Evolutionary conservation across 2,329 filamentous ascomycete species (phyloP), one percentile per base, ranked within the genome.

Genomic region (Aspergillus sergii): DNA sequence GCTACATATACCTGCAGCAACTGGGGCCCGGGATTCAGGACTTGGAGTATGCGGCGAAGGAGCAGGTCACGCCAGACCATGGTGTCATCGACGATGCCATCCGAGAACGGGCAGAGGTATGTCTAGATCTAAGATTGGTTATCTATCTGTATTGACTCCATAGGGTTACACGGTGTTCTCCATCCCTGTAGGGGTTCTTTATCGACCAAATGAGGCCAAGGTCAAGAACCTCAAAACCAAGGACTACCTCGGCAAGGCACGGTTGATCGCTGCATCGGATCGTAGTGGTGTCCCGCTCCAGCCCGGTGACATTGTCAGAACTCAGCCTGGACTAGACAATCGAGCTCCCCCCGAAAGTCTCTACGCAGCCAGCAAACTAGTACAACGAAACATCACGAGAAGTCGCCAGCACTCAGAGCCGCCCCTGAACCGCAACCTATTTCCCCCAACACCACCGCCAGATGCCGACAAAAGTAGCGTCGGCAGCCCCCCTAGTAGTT

Each of bases 61-160:
- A 98, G 79, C 98, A 98, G 82, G 92, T 95, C 55, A 94, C 97
- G 1, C 90, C 94, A 60, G 94, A 98, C 72, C 95, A 99, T 80
- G 92, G 96, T 76, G 95, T 99, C 67, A 99, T 99, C 69, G 94
- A 99, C 73, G 95, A 99, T 79, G 95, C 95, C 5, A 98, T 99
- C 69, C 84, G 87, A 59, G 95, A 98, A 76, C 89, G 94, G 73
- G 95, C 95, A 64, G 93, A 97, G 85, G 93, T 95, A 84, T 34
- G 66, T 59, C 12, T 32, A 41, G 8, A n/a, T 19, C 21, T n/a
- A 43, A 19, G 57, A 12, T 16, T 11, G 36, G 5, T n/a, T 10
- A 12, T n/a, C 46, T 28, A 39, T 39, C 16, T 12, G n/a, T 34
- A 59, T 39, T 50, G 30, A 50, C 55, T 21, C 2, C 34, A 23